Base-by-base conservation (phyloP, 1,139 yeast species). In the Yamadazyma spencermartinsiae region DNA sequence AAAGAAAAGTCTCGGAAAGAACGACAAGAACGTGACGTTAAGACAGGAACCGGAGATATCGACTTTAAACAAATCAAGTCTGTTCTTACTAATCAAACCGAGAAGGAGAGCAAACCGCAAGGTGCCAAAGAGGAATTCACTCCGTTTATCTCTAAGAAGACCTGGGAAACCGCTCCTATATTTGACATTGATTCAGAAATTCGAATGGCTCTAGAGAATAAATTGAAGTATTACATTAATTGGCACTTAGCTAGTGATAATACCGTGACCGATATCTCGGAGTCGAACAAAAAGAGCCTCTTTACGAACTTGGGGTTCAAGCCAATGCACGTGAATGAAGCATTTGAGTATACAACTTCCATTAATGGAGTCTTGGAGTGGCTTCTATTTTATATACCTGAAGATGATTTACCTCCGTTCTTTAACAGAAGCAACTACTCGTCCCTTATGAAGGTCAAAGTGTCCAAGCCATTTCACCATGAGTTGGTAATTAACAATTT, bases 331-430 rank as follows among this genome's bases (percentile, higher is more conserved):
- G 78, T 85, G 1, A 62, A 65, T 4, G 98, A 92, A 52, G 80
- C 97, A 0, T 63, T 86, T 38, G 63, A 68, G 26, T 85, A 85
- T 51, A 76, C 88, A 2, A 49, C 60, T 2, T 55, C 73, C 0
- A 81, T 82, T 31, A 63, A 65, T 0, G 78, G 74, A 38, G 76
- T 86, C 1, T 62, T 87, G 26, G 94, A 92, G 37, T 92, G 96
- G 87, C 72, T 90, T 16, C 62, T 90, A 11, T 82, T 90, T 50
- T 94, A 90, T 53, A 75, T 90, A 3, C 98, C 98, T 0, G 97
- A 90, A 52, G 98, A 89, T 55, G 98, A 92, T 54, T 64, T 92
- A 32, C 98, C 98, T 0, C 54, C 60, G 14, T 58, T 74, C 36
- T 75, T 75, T 55, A 56, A 73, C 23, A 72, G 75, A 45, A 56